Base-by-base conservation (phyloP, 352 stramenopile species). In the Pythium aphanidermatum region DNA sequence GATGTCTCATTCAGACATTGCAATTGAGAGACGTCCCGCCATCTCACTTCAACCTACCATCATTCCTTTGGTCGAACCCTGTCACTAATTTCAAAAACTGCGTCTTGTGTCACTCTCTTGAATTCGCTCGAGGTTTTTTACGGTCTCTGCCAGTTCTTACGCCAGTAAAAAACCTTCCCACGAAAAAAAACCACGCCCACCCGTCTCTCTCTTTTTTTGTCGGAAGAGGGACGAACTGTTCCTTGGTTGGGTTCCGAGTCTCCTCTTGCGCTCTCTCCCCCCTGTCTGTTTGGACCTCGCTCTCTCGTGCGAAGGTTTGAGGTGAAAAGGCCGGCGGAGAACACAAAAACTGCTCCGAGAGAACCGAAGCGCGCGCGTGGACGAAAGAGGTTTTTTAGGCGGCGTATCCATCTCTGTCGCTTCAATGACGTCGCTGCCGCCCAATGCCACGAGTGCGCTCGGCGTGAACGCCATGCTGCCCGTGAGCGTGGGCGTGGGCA, bases 401-500 rank as follows among this genome's bases (percentile, higher is more conserved):
- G n/a, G n/a, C n/a, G 8, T n/a, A 38, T 38, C 4, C 32, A 38
- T n/a, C n/a, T n/a, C n/a, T n/a, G n/a, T n/a, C n/a, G n/a, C n/a
- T n/a, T n/a, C n/a, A n/a, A n/a, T n/a, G n/a, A n/a, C n/a, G n/a
- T n/a, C n/a, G n/a, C n/a, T n/a, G n/a, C n/a, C n/a, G n/a, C n/a
- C n/a, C n/a, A n/a, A n/a, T n/a, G n/a, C n/a, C n/a, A n/a, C n/a
- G n/a, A n/a, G n/a, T n/a, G n/a, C n/a, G n/a, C 52, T 92, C 76
- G 2, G 63, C 67, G 50, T 92, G 51, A 74, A 81, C 55, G 85
- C 68, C 1, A 74, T 92, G 50, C 68, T 86, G 6, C 73, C 79
- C 10, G 79, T 92, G 26, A 89, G 74, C 5, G 86, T 86, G 0
- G 89, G 69, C 13, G 74, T 83, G 31, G 46, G 68, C 8, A 77